These are phyloP conservation scores for Umbelopsis ramanniana DNA, from an alignment of 192 early-diverging fungal genomes.

Conservation along the genomic window DNA sequence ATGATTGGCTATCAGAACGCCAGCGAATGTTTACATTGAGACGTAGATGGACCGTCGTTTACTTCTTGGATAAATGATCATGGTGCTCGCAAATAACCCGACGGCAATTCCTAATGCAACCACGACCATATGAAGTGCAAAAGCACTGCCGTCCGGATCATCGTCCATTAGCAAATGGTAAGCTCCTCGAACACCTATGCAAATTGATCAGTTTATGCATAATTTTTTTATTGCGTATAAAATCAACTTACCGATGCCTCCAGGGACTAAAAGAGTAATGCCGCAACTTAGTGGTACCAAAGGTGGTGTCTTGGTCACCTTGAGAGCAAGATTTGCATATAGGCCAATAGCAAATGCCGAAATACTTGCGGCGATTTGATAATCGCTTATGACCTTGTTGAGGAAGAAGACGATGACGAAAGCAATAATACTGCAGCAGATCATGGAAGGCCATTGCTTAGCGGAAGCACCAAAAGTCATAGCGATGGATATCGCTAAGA, in stretches of 20 bases:
- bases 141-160: constrained; percentile 31
- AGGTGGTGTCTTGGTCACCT: constrained; percentile 41
- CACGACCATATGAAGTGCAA: constrained; percentile 51
- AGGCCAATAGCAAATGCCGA: constrained; percentile 38
- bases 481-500: constrained; percentile 51
- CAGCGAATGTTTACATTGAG: not conserved
- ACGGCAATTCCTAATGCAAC: constrained; percentile 48
- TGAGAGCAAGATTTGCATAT: constrained; percentile 39
- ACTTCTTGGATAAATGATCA: constrained; percentile 40
- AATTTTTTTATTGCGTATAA: not conserved
- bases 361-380: constrained; percentile 33
- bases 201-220: not conserved
- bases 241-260: constrained; percentile 53
- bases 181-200: constrained; percentile 25
- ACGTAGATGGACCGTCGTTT: constrained; percentile 13
- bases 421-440: constrained; percentile 41
- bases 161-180: constrained; percentile 32
- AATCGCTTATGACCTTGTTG: constrained; percentile 29
- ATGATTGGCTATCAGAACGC: too few species aligned
- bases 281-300: constrained; percentile 83
- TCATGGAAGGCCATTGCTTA: constrained; percentile 32
- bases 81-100: constrained; percentile 48
- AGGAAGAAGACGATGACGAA: constrained; percentile 36
- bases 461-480: constrained; percentile 66
- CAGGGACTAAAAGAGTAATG: constrained; percentile 83